Conservation (phyloP, 2,329 filamentous ascomycete genomes). For the Acarospora socialis region DNA sequence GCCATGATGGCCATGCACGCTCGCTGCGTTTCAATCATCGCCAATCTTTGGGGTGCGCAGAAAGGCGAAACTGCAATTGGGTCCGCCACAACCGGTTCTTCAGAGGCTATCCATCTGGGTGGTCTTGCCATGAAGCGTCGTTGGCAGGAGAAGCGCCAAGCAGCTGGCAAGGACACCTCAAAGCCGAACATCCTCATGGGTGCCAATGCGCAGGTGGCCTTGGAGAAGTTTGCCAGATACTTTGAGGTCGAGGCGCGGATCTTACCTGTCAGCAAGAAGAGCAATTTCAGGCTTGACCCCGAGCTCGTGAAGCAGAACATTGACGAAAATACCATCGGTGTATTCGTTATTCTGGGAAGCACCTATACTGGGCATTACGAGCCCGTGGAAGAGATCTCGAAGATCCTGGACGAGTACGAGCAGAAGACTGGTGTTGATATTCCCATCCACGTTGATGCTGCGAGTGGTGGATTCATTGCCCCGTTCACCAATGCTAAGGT, state of each 20-base stretch:
- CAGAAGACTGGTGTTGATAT: constrained; percentile 48
- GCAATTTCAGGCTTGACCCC: constrained; percentile 48
- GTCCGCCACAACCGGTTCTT: constrained; percentile 55
- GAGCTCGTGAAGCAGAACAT: constrained; percentile 50
- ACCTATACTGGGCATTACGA: constrained; percentile 65
- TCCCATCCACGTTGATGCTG: constrained; percentile 41
- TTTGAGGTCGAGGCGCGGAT: constrained; percentile 59
- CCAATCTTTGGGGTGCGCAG: constrained; percentile 50
- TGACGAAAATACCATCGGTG: constrained; percentile 64
- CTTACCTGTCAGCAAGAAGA: constrained; percentile 46
- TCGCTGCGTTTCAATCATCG: constrained; percentile 54
- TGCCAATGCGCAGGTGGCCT: constrained; percentile 55
- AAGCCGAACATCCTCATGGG: constrained; percentile 65
- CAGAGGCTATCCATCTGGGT: constrained; percentile 56
- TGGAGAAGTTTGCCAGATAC: constrained; percentile 60
- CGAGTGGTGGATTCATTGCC: constrained; percentile 29
- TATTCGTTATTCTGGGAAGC: constrained; percentile 57
- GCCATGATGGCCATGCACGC: constrained; percentile 47
- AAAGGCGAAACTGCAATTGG: constrained; percentile 51
- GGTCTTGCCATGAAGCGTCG: constrained; percentile 61
- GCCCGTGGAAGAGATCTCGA: constrained; percentile 52
- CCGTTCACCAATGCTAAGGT: constrained; percentile 26
- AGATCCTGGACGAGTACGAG: constrained; percentile 50
- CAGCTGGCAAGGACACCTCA: constrained; percentile 45
- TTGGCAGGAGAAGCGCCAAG: constrained; percentile 51